These are phyloP conservation scores for Amaranthus palmeri DNA, from an alignment of 148 eudicot genomes.

Conservation along the genomic window DNA sequence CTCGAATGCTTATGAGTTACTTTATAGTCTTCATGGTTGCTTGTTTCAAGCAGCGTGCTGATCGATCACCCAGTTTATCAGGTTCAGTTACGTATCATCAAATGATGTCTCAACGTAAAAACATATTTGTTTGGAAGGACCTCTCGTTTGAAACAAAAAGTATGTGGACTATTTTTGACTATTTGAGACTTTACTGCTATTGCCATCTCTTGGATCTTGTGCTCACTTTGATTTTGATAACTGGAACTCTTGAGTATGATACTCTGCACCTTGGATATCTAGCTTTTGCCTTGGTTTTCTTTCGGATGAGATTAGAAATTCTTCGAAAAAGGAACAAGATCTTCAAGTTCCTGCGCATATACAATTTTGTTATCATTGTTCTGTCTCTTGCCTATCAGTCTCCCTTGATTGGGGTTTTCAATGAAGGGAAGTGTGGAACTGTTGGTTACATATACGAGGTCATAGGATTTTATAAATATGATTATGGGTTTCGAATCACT, in stretches of 20 bases:
- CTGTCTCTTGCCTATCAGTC: conserved; percentile 97
- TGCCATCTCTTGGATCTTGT: conserved; percentile 98
- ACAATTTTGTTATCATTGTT: conserved; percentile 84
- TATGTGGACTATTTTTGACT: conserved; percentile 98
- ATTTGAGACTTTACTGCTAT: conserved; percentile 92
- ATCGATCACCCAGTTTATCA: conserved; percentile 61
- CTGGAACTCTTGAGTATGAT: conserved; percentile 99
- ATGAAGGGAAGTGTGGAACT: conserved; percentile 76
- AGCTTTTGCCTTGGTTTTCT: conserved; percentile 89
- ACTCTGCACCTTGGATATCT: conserved; percentile 96
- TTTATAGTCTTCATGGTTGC: conserved; percentile 72
- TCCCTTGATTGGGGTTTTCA: conserved; percentile 83
- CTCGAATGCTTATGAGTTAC: conserved; percentile 81
- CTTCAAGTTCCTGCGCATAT: conserved; percentile 85
- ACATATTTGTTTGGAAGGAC: conserved; percentile 94
- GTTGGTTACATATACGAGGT: conserved; percentile 78
- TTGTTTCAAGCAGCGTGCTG: conserved; percentile 91
- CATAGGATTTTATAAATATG: conserved; percentile 94
- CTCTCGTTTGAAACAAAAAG: conserved; percentile 97
- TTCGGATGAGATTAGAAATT: conserved; percentile 83
- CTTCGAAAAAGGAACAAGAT: conserved; percentile 85
- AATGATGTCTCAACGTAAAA: conserved; percentile 81
- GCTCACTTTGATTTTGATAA: conserved; percentile 76
- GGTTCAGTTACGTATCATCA: conserved; percentile 73
- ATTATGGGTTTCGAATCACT: conserved; percentile 91